These are phyloP conservation scores for Termitomyces sp. DNA, from an alignment of 768 basidiomycete genomes.

Conservation along the genomic window DNA sequence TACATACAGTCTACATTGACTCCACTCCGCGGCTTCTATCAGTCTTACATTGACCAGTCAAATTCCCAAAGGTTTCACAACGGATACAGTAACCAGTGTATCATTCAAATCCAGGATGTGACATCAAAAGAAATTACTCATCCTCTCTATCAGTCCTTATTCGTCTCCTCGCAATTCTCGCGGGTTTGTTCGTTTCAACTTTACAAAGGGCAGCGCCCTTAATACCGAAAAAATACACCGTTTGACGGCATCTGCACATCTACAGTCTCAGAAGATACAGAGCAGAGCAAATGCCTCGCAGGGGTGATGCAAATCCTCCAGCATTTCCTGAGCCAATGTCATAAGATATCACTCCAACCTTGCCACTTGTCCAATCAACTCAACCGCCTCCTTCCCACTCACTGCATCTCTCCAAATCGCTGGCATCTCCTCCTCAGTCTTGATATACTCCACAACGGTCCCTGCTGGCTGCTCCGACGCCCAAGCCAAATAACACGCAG, in stretches of 20 bases:
- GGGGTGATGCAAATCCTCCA: neutral
- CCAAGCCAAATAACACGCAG: constrained; percentile 19
- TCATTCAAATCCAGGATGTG: neutral
- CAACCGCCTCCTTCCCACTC: constrained; percentile 12
- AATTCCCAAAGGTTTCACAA: too few species aligned
- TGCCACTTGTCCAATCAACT: constrained; percentile 13
- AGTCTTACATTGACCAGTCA: neutral
- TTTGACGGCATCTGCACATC: neutral
- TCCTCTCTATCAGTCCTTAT: too few species aligned
- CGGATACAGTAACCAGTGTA: neutral
- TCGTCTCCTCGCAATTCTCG: too few species aligned
- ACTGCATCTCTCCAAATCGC: constrained; percentile 17
- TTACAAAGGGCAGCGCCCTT: too few species aligned
- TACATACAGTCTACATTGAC: too few species aligned
- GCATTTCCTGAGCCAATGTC: too few species aligned
- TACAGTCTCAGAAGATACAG: too few species aligned
- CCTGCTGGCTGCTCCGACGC: constrained; percentile 15
- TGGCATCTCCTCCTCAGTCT: constrained; percentile 15
- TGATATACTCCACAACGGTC: constrained; percentile 16
- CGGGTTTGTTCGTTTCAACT: too few species aligned
- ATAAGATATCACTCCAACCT: neutral
- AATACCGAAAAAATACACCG: neutral
- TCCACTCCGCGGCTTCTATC: too few species aligned
- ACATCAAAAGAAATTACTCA: too few species aligned
- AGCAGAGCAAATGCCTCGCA: neutral